A percentile compares a stretch with the other conserved stretches of the same genome.
Evolutionary conservation across 192 early-diverging fungal species (phyloP).

Genomic region (Coemansia sp.): DNA sequence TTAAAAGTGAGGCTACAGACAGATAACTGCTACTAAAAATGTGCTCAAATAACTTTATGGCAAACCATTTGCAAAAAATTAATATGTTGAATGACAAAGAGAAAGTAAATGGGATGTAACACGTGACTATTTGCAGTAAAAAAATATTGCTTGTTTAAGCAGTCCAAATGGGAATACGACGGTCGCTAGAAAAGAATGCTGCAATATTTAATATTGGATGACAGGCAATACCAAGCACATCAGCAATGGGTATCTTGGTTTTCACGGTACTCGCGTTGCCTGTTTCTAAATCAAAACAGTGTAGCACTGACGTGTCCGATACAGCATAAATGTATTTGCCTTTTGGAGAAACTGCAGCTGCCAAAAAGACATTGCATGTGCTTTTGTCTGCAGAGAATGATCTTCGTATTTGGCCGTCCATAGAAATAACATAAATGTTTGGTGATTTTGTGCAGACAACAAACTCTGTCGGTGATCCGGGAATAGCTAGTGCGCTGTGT

Average conservation of each 20-base stretch:
- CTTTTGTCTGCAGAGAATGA: slow-evolving; percentile 49
- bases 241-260: slow-evolving; percentile 60
- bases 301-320: slow-evolving; percentile 66
- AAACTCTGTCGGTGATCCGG: slow-evolving; percentile 64
- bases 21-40: too few species aligned
- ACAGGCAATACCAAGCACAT: slow-evolving; percentile 73
- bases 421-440: slow-evolving; percentile 67
- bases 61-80: background rate
- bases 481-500: slow-evolving; percentile 62
- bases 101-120: background rate
- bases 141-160: slow-evolving; percentile 1
- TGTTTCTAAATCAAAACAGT: slow-evolving; percentile 66
- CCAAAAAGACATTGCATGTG: slow-evolving; percentile 58
- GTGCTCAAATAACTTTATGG: too few species aligned
- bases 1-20: too few species aligned
- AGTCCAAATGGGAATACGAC: slow-evolving; percentile 37
- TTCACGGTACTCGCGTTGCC: slow-evolving; percentile 51
- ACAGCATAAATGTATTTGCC: slow-evolving; percentile 82
- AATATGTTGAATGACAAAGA: background rate
- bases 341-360: slow-evolving; percentile 65
- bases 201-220: slow-evolving; percentile 85
- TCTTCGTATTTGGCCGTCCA: slow-evolving; percentile 61
- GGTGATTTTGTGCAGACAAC: slow-evolving; percentile 78
- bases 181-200: slow-evolving; percentile 41
- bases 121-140: background rate